phyloP scores from a whole-genome alignment of 225 moss, liverwort and hornwort genomes.

The Pleurozium schreberi region DNA sequence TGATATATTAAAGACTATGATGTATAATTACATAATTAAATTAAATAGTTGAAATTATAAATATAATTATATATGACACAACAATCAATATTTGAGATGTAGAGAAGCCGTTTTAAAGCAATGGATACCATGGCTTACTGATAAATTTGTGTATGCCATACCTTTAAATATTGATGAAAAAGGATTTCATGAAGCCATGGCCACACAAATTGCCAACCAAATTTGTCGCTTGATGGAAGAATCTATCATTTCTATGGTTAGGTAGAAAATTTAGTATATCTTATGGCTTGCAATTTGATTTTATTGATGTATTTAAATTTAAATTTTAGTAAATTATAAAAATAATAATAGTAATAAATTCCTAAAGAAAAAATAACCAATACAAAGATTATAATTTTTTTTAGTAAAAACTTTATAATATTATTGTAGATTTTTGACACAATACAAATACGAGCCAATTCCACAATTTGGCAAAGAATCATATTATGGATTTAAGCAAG shows the following conservation, averaged over 20 bases:
- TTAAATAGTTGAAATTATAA: not conserved
- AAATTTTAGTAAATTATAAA: too few species aligned
- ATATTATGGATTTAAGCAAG: conserved; percentile 22
- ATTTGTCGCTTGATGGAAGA: conserved; percentile 57
- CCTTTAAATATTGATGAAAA: conserved; percentile 61
- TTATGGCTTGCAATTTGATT: not conserved
- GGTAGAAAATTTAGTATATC: not conserved
- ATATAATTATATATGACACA: not conserved
- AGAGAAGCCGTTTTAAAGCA: conserved; percentile 32
- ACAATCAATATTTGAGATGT: not conserved
- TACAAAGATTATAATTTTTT: not conserved
- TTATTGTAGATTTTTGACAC: conserved; percentile 24
- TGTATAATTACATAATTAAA: too few species aligned
- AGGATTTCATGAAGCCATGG: conserved; percentile 79
- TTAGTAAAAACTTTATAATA: not conserved
- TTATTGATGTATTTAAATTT: not conserved
- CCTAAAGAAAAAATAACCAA: not conserved
- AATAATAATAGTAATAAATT: not conserved
- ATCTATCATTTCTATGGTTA: conserved; percentile 52
- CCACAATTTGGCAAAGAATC: not conserved
- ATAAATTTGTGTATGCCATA: conserved; percentile 55
- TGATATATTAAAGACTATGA: not conserved
- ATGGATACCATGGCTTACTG: conserved; percentile 53
- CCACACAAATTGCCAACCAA: conserved; percentile 64
- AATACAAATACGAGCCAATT: conserved; percentile 16